These are phyloP conservation scores for Coniella vitis DNA, from an alignment of 2,329 filamentous ascomycete genomes.

Conservation along the genomic window DNA sequence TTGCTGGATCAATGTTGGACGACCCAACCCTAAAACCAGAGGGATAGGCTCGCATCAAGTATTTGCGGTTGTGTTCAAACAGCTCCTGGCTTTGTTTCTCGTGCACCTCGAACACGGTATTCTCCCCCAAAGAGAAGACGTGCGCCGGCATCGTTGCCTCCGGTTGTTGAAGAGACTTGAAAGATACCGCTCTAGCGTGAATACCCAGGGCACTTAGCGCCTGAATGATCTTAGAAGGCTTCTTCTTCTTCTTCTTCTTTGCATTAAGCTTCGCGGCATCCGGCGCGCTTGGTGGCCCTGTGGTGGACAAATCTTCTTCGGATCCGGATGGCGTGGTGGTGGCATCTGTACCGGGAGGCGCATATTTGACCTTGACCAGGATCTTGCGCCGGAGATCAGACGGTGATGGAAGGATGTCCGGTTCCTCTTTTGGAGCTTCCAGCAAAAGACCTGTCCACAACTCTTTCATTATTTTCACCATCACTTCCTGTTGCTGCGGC, in stretches of 20 bases:
- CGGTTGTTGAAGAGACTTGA: constrained; percentile 69
- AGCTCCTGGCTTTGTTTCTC: constrained; percentile 45
- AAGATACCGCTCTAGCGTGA: constrained; percentile 77
- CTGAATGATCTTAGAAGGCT: constrained; percentile 61
- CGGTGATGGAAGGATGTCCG: constrained; percentile 56
- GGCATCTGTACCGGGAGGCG: constrained; percentile 32
- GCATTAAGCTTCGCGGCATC: constrained; percentile 30
- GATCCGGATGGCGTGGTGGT: constrained; percentile 21
- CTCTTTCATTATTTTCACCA: constrained; percentile 88
- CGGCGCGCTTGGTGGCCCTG: constrained; percentile 30
- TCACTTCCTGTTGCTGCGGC: constrained; percentile 73
- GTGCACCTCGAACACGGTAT: constrained; percentile 55
- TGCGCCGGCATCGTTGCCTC: constrained; percentile 59
- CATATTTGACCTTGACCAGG: constrained; percentile 74
- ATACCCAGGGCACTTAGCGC: constrained; percentile 69
- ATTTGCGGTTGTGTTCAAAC: constrained; percentile 75
- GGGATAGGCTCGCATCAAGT: constrained; percentile 83
- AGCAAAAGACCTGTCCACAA: constrained; percentile 72
- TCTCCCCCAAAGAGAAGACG: constrained; percentile 63
- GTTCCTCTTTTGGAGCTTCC: constrained; percentile 41
- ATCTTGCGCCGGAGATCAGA: constrained; percentile 70
- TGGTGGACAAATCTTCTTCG: constrained; percentile 20
- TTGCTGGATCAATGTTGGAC: constrained; percentile 77
- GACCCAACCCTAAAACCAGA: constrained; percentile 75
- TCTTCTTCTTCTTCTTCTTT: constrained; percentile 36